Evolutionary conservation across 169 alveolate species (phyloP), one percentile per base, ranked within the genome.

Genomic region (Miamiensis avidus): DNA sequence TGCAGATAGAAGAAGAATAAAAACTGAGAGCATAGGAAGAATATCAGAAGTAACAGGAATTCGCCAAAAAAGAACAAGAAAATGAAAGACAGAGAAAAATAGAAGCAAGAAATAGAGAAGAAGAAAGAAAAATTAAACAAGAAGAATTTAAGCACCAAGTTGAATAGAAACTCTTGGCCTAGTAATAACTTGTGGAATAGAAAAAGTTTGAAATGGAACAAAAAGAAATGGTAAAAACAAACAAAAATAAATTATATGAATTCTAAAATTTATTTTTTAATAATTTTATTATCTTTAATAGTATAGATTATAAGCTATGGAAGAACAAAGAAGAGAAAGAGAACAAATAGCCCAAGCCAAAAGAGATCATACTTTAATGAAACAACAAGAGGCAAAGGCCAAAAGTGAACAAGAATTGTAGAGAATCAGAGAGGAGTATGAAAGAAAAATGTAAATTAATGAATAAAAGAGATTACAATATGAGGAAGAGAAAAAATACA

Each of bases 131-230:
- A 69, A 34, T 65, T 31, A 87, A 83, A 75, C 75, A 91, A 76
- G 92, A 89, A 82, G 93, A 92, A 78, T 89, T 85, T 30, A 30
- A 86, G 69, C 26, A 76, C 73, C 30, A 87, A 72, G 87, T 93
- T 72, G 94, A 91, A 78, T 87, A 89, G 85, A 91, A 82, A 74
- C 74, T 91, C 31, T 81, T 79, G 26, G 85, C 84, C 29, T 49
- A 94, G 78, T n/a, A 84, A 74, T 64, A 87, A 81, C 34, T 34
- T 4, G 83, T 85, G 0, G 92, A 90, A 83, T 75, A 82, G 77
- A 90, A 90, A 82, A 89, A 87, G 77, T 28, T n/a, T 32, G 88
- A 87, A 74, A 84, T 92, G 86, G 94, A 94, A 25, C 87, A 87
- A 65, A 86, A 92, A 76, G 93, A 90, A 30, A 20, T 11, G 20